Evolutionary conservation across 441 rosid species (phyloP).

Genomic region (Gossypium gossypioides): DNA sequence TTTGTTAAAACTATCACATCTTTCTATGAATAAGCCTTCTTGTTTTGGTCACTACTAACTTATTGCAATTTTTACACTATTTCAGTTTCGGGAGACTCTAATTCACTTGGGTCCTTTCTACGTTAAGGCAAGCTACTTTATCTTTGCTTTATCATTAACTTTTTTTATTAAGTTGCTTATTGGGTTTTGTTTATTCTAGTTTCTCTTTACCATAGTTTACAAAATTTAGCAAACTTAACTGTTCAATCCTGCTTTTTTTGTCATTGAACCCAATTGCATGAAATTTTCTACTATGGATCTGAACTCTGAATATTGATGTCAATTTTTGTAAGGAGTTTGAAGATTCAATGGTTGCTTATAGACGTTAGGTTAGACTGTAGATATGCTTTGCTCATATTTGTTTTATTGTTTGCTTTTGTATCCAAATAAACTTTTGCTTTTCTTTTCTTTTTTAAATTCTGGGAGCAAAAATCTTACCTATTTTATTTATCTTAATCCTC

Average conservation of each 20-base stretch:
- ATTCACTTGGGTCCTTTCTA: conserved; percentile 89
- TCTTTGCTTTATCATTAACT: neutral
- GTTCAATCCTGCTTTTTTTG: neutral
- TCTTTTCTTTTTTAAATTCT: neutral
- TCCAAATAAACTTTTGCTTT: neutral
- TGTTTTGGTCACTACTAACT: conserved; percentile 1
- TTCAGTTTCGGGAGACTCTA: conserved; percentile 87
- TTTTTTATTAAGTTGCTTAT: neutral
- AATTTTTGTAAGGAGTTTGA: neutral
- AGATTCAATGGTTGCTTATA: neutral
- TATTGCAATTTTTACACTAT: conserved; percentile 8
- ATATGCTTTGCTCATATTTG: neutral
- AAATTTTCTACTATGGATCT: neutral
- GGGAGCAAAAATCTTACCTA: neutral
- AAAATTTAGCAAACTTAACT: neutral
- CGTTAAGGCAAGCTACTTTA: conserved; percentile 56
- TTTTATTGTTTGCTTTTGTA: neutral
- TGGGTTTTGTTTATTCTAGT: neutral
- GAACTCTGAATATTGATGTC: neutral
- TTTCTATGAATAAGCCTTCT: neutral
- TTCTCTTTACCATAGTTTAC: neutral
- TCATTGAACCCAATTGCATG: neutral
- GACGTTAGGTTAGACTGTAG: neutral
- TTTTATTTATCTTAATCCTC: neutral
- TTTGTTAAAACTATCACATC: neutral